Evolutionary conservation across 257 asterid genomes (phyloP), one percentile per base, ranked within the genome.

Genomic region (Scutellaria barbata): DNA sequence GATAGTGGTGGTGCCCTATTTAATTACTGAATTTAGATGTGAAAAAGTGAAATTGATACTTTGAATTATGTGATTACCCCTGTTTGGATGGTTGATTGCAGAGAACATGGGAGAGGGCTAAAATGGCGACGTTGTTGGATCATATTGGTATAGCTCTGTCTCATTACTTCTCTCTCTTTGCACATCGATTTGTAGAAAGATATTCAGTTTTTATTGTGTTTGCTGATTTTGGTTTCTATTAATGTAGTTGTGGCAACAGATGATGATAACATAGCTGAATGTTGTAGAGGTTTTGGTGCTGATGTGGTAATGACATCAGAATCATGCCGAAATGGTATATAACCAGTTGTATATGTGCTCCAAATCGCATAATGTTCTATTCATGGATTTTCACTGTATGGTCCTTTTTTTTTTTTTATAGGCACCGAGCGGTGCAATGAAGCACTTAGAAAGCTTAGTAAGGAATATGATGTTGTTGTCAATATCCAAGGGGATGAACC

Each of bases 401-500:
- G 35, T 14, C 75, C 62, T n/a, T 18, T 11, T 66, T 16, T 22
- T 48, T 48, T 14, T 37, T 51, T 14, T 67, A 55, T 47, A 93
- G 98, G 97, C 71, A 86, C 97, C 1, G 96, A 91, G 73, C 86
- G 97, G 8, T 90, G 97, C 76, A 89, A 84, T 18, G 96, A 94
- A 82, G 94, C 96, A 4, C 89, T 89, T 78, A 79, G 79, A 73
- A 94, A 85, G 84, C 83, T 94, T 11, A 83, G 79, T 7, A 83
- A 85, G 76, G 69, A 86, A 72, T 94, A 89, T 22, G 96, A 94
- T 63, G 82, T 89, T 69, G 92, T 90, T 55, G 96, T 89, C 58
- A 94, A 94, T 74, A 94, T 94, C 80, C 96, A 94, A 74, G 97
- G 98, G 14, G 98, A 94, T 76, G 97, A 94, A 69, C 98, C 98